Evolutionary conservation across 2,329 filamentous ascomycete species (phyloP).

Genomic region (Bisporella sp.): DNA sequence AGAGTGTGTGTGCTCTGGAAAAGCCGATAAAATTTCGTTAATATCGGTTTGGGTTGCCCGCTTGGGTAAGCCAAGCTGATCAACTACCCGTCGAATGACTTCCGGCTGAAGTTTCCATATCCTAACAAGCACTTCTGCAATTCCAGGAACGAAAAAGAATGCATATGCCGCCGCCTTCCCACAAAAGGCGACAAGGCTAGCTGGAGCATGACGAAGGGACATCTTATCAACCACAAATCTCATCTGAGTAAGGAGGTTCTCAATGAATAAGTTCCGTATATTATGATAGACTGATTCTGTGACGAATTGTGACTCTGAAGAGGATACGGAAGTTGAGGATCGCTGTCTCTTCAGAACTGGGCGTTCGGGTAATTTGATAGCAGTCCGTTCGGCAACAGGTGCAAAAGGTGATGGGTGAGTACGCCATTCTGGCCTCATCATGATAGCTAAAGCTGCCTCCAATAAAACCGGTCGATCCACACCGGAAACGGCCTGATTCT

Average conservation of each 20-base stretch:
- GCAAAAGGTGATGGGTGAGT: conserved; percentile 50
- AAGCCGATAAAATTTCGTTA: conserved; percentile 29
- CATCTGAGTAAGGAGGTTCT: conserved; percentile 64
- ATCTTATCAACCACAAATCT: conserved; percentile 67
- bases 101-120: conserved; percentile 58
- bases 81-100: conserved; percentile 52
- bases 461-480: conserved; percentile 63
- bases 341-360: conserved; percentile 14
- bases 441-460: conserved; percentile 62
- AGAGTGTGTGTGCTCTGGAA: conserved; percentile 42
- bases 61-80: conserved; percentile 52
- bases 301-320: conserved; percentile 57
- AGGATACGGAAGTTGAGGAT: conserved; percentile 45
- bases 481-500: conserved; percentile 63
- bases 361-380: conserved; percentile 24
- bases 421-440: conserved; percentile 66
- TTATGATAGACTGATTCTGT: conserved; percentile 67
- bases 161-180: conserved; percentile 68
- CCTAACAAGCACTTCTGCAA: conserved; percentile 60
- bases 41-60: conserved; percentile 37
- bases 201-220: conserved; percentile 52
- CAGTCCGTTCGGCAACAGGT: conserved; percentile 37
- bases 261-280: conserved; percentile 61
- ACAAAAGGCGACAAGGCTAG: conserved; percentile 59
- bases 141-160: conserved; percentile 66